Conservation (phyloP, 768 basidiomycete genomes). For the Agrocybe praecox region DNA sequence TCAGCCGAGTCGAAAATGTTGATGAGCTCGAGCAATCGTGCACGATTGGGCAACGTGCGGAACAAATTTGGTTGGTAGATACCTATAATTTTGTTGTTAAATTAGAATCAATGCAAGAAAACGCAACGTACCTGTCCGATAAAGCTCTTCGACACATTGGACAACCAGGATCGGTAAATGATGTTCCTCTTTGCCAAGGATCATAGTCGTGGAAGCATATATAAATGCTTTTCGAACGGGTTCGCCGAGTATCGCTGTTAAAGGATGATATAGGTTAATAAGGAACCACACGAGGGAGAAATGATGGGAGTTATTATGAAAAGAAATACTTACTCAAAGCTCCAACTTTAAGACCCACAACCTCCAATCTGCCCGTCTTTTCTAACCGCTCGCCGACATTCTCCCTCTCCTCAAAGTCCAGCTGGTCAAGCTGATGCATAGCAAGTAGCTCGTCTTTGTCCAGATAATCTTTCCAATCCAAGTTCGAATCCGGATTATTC, state of each 20-base stretch:
- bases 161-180: slow-evolving; percentile 42
- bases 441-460: slow-evolving; percentile 20
- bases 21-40: slow-evolving; percentile 37
- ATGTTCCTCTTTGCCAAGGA: slow-evolving; percentile 37
- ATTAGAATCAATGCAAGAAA: neutral
- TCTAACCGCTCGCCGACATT: slow-evolving; percentile 2
- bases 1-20: slow-evolving; percentile 35
- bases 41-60: slow-evolving; percentile 33
- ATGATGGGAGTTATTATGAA: too few species aligned
- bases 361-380: slow-evolving; percentile 6
- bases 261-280: neutral
- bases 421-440: slow-evolving; percentile 22
- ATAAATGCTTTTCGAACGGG: slow-evolving; percentile 34
- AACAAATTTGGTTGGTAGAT: slow-evolving; percentile 37
- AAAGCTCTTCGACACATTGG: slow-evolving; percentile 43
- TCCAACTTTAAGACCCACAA: slow-evolving; percentile 4
- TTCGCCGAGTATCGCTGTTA: slow-evolving; percentile 35
- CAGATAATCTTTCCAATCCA: slow-evolving; percentile 9
- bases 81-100: slow-evolving; percentile 18
- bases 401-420: slow-evolving; percentile 21
- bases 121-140: slow-evolving; percentile 33
- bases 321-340: slow-evolving; percentile 13
- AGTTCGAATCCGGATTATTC: too few species aligned
- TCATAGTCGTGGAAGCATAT: slow-evolving; percentile 33
- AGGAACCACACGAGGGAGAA: neutral